phyloP scores from a whole-genome alignment of 2,329 filamentous ascomycete species.

The Colletotrichum somersetense region DNA sequence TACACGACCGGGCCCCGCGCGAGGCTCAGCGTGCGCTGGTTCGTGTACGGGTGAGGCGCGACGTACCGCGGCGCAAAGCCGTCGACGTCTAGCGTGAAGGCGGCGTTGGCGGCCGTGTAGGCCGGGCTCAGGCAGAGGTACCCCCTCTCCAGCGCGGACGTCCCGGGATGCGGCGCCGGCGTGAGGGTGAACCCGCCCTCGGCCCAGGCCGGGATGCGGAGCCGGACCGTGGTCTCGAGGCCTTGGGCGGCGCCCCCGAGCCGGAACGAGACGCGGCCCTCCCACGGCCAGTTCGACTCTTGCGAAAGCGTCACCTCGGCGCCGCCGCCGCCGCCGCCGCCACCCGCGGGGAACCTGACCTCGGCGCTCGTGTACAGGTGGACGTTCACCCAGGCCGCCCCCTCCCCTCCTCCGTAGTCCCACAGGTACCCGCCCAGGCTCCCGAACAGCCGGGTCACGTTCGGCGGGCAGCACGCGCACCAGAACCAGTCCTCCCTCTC shows the following conservation, averaged over 20 bases:
- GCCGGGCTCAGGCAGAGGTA: conserved; percentile 61
- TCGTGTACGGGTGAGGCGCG: conserved; percentile 67
- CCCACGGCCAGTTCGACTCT: conserved; percentile 69
- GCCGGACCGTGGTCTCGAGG: conserved; percentile 55
- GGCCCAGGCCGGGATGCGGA: conserved; percentile 69
- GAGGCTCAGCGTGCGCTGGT: conserved; percentile 65
- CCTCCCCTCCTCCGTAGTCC: conserved; percentile 52
- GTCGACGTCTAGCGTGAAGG: conserved; percentile 59
- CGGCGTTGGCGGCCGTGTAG: conserved; percentile 55
- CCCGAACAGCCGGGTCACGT: conserved; percentile 67
- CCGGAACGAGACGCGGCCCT: conserved; percentile 62
- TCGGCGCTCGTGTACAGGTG: conserved; percentile 68
- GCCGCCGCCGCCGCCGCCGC: not conserved
- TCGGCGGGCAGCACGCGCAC: conserved; percentile 71
- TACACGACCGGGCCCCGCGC: conserved; percentile 71
- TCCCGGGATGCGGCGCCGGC: conserved; percentile 49
- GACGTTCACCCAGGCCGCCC: conserved; percentile 60
- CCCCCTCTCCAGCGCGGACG: conserved; percentile 57
- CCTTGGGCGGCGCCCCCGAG: conserved; percentile 48
- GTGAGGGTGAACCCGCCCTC: conserved; percentile 49
- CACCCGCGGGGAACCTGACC: conserved; percentile 54
- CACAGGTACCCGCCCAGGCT: conserved; percentile 69
- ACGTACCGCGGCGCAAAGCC: conserved; percentile 63
- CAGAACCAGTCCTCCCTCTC: conserved; percentile 69
- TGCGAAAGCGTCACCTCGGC: conserved; percentile 59